These are phyloP conservation scores for Zea mays DNA, from an alignment of 176 grass and related monocot species.

Conservation along the genomic window Zm-B73-REFERENCE-NAM-5.0 NC_050104.1:20057001-20057500, in stretches of 20 bases:
- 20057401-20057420: not conserved
- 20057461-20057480: not conserved
- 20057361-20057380: not conserved
- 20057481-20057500: constrained; percentile 65
- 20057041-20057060: too few relatives aligned
- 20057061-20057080: too few relatives aligned
- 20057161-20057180: too few relatives aligned
- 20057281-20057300: not conserved
- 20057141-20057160: too few relatives aligned
- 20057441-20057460: not conserved
- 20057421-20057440: not conserved
- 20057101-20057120: too few relatives aligned
- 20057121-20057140: too few relatives aligned
- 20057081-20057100: too few relatives aligned
- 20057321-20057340: not conserved
- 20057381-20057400: not conserved
- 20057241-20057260: not conserved
- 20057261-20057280: not conserved
- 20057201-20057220: too few relatives aligned
- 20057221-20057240: too few relatives aligned
- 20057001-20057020: too few relatives aligned
- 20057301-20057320: not conserved
- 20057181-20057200: too few relatives aligned
- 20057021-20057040: too few relatives aligned
- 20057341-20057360: not conserved